Conservation (phyloP, 176 grass and related monocot species). For the Otatea glauca region DNA sequence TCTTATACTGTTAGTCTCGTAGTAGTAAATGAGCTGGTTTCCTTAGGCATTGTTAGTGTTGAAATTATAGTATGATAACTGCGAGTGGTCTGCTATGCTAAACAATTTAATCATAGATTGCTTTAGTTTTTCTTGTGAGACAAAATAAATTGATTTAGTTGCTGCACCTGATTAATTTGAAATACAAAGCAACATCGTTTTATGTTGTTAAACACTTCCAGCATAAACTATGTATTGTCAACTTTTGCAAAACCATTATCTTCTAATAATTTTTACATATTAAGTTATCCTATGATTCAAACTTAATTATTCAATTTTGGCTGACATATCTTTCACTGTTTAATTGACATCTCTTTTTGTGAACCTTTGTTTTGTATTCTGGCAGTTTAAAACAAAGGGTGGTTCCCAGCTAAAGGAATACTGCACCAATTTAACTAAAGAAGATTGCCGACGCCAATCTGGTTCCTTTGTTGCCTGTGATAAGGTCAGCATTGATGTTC, state of each 20-base stretch:
- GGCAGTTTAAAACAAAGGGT: slow-evolving; percentile 94
- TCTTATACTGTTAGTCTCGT: background rate
- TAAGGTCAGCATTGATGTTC: slow-evolving; percentile 63
- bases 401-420: slow-evolving; percentile 98
- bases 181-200: slow-evolving; percentile 21
- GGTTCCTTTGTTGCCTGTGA: slow-evolving; percentile 88
- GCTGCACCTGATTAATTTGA: background rate
- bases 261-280: background rate
- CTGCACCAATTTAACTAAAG: slow-evolving; percentile 93
- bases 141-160: background rate
- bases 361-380: slow-evolving; percentile 41
- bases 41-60: background rate
- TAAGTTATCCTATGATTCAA: background rate
- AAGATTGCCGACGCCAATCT: slow-evolving; percentile 87
- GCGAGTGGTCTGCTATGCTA: background rate
- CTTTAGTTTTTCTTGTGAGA: background rate
- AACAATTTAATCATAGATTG: background rate
- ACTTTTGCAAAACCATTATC: slow-evolving; percentile 4
- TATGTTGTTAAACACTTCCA: background rate
- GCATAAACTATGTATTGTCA: background rate
- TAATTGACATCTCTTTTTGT: slow-evolving; percentile 23
- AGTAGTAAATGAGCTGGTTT: background rate
- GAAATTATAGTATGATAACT: background rate
- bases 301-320: background rate
- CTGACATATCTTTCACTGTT: slow-evolving; percentile 7